Evolutionary conservation across 768 basidiomycete genomes (phyloP), one percentile per base, ranked within the genome.

Genomic region (Podaxis sp.): DNA sequence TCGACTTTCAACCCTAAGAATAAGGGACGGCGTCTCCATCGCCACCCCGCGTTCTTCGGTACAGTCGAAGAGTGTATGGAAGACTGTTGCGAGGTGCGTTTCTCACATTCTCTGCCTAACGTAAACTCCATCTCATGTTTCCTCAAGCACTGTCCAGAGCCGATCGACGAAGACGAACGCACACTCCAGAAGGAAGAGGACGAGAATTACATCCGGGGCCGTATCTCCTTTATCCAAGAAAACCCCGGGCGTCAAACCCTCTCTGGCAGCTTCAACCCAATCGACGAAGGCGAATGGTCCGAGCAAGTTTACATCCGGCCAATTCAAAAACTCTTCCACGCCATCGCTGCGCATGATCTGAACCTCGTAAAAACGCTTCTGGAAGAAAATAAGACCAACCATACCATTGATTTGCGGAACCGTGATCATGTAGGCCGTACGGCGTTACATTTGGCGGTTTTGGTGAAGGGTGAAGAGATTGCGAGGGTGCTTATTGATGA

Each of bases 271-370:
- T 88, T 88, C 76, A 83, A 85, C 58, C 86, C 86, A 0, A 87
- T 87, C 68, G 86, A 89, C 64, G 83, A 80, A 12, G 85, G 84
- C 11, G 85, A 87, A 76, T 89, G 87, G 87, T 80, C 80, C 61
- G 84, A 77, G 37, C 82, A 85, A 64, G 85, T 83, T 8, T 89
- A 87, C 69, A 77, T 87, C 64, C 83, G 81, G 11, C 77, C 77
- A 13, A 78, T 79, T 0, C 82, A 84, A 60, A 78, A 80, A 62
- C 80, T 89, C 61, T 87, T 88, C 73, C 68, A 73, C 10, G 83
- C 83, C n/a, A 84, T 89, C 63, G 80, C 77, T 2, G 68, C 75
- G 2, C 72, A 75, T 50, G 82, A 89, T 65, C 22, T 36, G 17
- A 15, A 17, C 7, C 28, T 26, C 30, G 73, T 75, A 0, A 70